These are phyloP conservation scores for Sphaerulina vaccinii DNA, from an alignment of 2,329 filamentous ascomycete genomes.

Conservation along the genomic window DNA sequence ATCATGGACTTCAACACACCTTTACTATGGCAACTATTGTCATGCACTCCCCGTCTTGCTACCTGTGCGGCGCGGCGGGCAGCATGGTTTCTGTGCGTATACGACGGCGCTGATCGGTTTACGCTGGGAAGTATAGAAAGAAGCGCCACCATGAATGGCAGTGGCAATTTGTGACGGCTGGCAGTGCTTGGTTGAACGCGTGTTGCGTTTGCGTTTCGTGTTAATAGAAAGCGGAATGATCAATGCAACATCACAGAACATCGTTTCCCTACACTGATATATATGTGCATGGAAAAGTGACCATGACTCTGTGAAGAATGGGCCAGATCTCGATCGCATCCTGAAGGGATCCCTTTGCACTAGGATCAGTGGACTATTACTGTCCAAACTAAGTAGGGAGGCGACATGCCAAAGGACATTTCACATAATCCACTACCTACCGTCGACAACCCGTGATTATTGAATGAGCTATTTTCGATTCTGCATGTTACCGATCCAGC, in stretches of 20 bases:
- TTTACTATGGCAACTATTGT: slow-evolving; percentile 7
- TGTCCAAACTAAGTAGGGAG: too few relatives aligned
- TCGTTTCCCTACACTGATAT: not conserved
- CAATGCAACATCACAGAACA: not conserved
- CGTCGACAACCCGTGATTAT: too few relatives aligned
- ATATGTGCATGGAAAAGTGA: too few relatives aligned
- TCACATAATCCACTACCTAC: too few relatives aligned
- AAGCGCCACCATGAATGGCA: not conserved
- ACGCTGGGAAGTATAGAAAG: not conserved
- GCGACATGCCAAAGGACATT: too few relatives aligned
- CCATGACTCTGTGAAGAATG: too few relatives aligned
- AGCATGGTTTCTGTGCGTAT: not conserved
- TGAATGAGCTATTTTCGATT: not conserved
- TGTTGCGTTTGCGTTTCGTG: slow-evolving; percentile 16
- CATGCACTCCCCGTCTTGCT: not conserved
- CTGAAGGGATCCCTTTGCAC: too few relatives aligned
- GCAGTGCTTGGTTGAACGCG: slow-evolving; percentile 4
- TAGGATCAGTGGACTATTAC: too few relatives aligned
- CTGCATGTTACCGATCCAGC: not conserved
- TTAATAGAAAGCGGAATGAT: slow-evolving; percentile 19
- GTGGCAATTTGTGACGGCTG: slow-evolving; percentile 1
- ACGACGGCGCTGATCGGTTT: not conserved
- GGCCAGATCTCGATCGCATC: too few relatives aligned
- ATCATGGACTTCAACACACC: slow-evolving; percentile 21
- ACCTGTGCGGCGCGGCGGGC: not conserved